phyloP scores from a whole-genome alignment of 805 yeast species.

The Phaffomyces opuntiae region DNA sequence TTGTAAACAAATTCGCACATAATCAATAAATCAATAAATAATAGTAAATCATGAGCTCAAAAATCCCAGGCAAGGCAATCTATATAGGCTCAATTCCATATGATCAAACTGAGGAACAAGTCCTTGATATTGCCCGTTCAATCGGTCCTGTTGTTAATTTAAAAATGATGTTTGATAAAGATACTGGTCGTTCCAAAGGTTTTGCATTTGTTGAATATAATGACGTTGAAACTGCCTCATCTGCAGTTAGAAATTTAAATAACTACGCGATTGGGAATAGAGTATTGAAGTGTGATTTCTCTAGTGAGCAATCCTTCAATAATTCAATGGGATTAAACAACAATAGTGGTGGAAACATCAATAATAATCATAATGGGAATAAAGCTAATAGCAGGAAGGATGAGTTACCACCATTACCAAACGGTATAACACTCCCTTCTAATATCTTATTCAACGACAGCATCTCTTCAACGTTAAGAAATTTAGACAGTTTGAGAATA shows the following conservation, averaged over 20 bases:
- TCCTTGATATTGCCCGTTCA: conserved; percentile 74
- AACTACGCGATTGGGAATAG: conserved; percentile 71
- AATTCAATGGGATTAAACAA: conserved; percentile 2
- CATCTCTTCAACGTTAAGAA: conserved; percentile 39
- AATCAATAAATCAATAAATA: too few species aligned
- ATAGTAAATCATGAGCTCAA: conserved; percentile 5
- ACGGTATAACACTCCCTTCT: conserved; percentile 38
- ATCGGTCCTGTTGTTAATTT: conserved; percentile 82
- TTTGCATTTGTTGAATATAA: conserved; percentile 79
- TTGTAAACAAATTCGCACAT: background rate
- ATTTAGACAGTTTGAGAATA: conserved; percentile 41
- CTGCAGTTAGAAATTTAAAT: conserved; percentile 85
- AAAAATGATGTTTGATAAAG: conserved; percentile 76
- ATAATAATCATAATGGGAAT: too few species aligned
- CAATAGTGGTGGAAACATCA: background rate
- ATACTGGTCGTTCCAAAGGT: conserved; percentile 87
- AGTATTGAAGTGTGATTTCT: conserved; percentile 65
- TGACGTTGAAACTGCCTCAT: conserved; percentile 76
- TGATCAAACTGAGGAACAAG: conserved; percentile 91
- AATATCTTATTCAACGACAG: conserved; percentile 26
- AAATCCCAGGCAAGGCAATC: conserved; percentile 38
- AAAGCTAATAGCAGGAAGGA: conserved; percentile 11
- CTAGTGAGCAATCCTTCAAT: conserved; percentile 39
- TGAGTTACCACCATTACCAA: conserved; percentile 45
- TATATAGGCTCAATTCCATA: conserved; percentile 86